Evolutionary conservation across 768 basidiomycete genomes (phyloP).

Genomic region (Fibroporia radiculosa): DNA sequence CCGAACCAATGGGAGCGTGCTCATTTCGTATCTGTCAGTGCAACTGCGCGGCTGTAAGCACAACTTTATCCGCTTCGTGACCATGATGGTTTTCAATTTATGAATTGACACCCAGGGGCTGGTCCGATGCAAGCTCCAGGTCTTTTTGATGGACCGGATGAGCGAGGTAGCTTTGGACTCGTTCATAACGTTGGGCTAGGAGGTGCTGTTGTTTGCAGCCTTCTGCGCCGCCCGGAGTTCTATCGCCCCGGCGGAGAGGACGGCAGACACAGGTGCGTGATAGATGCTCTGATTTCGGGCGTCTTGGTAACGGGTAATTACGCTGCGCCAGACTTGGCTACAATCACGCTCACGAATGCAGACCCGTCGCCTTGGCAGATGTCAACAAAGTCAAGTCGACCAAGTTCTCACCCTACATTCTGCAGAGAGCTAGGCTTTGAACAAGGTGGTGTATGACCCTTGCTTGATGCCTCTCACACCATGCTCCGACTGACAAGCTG

Average conservation of each 20-base stretch:
- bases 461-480: no score
- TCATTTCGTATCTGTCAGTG: slow-evolving; percentile 36
- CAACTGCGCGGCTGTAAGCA: slow-evolving; percentile 61
- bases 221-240: slow-evolving; percentile 74
- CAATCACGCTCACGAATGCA: slow-evolving; percentile 67
- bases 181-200: slow-evolving; percentile 83
- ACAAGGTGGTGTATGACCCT: no score
- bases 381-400: slow-evolving; percentile 73
- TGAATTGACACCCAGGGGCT: slow-evolving; percentile 44
- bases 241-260: slow-evolving; percentile 59
- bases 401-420: slow-evolving; percentile 40
- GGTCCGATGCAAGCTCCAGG: slow-evolving; percentile 79
- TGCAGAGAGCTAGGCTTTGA: slow-evolving; percentile 35
- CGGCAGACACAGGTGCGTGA: slow-evolving; percentile 51
- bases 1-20: background rate
- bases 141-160: slow-evolving; percentile 53
- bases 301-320: background rate
- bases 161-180: slow-evolving; percentile 70
- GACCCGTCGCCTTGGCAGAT: slow-evolving; percentile 51
- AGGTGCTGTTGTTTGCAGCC: slow-evolving; percentile 69
- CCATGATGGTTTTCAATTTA: background rate
- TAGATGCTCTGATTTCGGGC: background rate
- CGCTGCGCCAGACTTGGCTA: slow-evolving; percentile 84
- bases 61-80: no score
- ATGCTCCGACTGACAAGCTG: no score